Evolutionary conservation across 1,284 basidiomycete species (phyloP).

Genomic region (Malassezia restricta): DNA sequence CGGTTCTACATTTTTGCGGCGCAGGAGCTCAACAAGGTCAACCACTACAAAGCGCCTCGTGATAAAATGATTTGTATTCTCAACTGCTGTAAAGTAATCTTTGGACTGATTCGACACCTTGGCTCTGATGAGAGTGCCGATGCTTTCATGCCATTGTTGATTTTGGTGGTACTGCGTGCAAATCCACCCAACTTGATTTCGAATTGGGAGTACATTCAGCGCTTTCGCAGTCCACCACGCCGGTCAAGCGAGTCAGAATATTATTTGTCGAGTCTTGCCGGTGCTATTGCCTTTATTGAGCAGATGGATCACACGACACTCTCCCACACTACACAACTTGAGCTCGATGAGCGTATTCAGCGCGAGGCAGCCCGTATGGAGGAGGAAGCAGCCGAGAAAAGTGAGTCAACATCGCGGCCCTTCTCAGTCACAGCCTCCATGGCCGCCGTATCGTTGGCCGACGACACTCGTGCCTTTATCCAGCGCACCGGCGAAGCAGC

Average conservation of each 20-base stretch:
- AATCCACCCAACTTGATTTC: constrained; percentile 86
- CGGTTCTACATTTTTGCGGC: constrained; percentile 89
- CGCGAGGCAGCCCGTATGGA: neutral
- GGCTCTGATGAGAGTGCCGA: constrained; percentile 53
- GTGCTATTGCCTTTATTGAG: constrained; percentile 83
- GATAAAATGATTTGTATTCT: constrained; percentile 96
- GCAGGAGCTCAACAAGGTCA: constrained; percentile 78
- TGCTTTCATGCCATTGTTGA: constrained; percentile 84
- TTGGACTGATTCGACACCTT: constrained; percentile 81
- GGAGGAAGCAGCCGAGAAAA: neutral
- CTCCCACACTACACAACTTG: constrained; percentile 78
- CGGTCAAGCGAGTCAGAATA: constrained; percentile 91
- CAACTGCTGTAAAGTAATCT: constrained; percentile 98
- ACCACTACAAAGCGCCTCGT: constrained; percentile 93
- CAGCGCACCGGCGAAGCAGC: constrained; percentile 43
- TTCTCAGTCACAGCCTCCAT: constrained; percentile 1
- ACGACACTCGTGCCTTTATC: constrained; percentile 42
- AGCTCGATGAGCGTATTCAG: constrained; percentile 58
- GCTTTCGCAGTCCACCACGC: constrained; percentile 79
- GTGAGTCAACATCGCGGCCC: neutral
- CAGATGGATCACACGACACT: constrained; percentile 89
- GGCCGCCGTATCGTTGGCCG: constrained; percentile 23
- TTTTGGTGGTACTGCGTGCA: constrained; percentile 82
- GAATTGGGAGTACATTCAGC: constrained; percentile 80
- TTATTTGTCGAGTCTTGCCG: constrained; percentile 81